Evolutionary conservation across 2,329 filamentous ascomycete species (phyloP), one percentile per base, ranked within the genome.

Genomic region (Aspergillus clavatus): DNA sequence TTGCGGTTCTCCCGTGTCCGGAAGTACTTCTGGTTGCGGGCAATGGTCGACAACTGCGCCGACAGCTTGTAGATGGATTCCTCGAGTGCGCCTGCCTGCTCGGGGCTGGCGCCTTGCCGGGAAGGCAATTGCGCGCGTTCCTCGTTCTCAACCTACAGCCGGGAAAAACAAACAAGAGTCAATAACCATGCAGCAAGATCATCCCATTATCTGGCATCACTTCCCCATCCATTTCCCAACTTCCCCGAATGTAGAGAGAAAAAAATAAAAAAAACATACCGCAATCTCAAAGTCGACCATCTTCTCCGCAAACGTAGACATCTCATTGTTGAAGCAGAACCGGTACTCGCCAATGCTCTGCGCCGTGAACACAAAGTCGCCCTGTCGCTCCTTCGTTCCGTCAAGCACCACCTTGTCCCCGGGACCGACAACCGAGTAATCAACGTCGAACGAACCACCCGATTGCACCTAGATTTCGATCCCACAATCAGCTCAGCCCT

Each of bases 11-110:
- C 93, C 56, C 93, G 84, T 2, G 93, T 98, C 52, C 94, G 87
- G 83, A 98, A 98, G 77, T 98, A 98, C 70, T 98, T 98, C 66
- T 98, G 93, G 75, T 95, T 96, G 62, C 93, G 82, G 33, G 87
- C 89, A 65, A 98, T 93, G 51, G 90, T 96, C 11, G 89, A 95
- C 40, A 98, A 75, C 65, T 95, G 89, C 53, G 88, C 84, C 10
- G 89, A 95, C 49, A 98, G 79, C 75, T 95, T 96, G 76, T 93
- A 89, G 60, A 97, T 86, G 31, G 89, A 91, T 73, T 98, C 91
- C 69, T 97, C 91, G 39, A 98, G 79, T 6, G 82, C 81, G 38
- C 84, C 83, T 1, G 91, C 93, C 70, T 97, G 90, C 70, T 98
- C 93, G 42, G 89, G 85, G 40, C 84, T 82, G 37, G 88, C 86